Conservation (phyloP, 163 green algal genomes). For the Scenedesmus sp. region DNA sequence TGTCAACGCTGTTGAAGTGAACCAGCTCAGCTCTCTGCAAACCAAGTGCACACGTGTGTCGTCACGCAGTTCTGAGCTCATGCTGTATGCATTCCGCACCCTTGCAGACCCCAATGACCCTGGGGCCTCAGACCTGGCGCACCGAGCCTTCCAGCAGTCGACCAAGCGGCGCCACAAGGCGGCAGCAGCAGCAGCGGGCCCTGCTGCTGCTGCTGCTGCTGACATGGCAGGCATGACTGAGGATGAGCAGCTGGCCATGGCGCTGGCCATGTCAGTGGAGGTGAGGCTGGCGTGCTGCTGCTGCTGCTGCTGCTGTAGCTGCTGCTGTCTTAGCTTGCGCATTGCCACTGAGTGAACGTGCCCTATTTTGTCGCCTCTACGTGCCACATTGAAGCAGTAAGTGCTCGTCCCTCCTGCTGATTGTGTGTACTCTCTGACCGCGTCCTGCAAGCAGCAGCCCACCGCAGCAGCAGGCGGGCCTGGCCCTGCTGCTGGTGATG, state of each 20-base stretch:
- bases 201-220: not conserved
- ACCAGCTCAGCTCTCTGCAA: too few relatives aligned
- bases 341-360: not conserved
- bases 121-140: slow-evolving; percentile 56
- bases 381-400: too few relatives aligned
- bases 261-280: slow-evolving; percentile 64
- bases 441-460: not conserved
- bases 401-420: too few relatives aligned
- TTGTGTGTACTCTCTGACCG: too few relatives aligned
- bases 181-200: not conserved
- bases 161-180: slow-evolving; percentile 32
- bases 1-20: too few relatives aligned
- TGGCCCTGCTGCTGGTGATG: slow-evolving; percentile 8
- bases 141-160: slow-evolving; percentile 15
- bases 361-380: too few relatives aligned
- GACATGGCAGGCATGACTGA: slow-evolving; percentile 52
- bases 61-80: too few relatives aligned
- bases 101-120: slow-evolving; percentile 61
- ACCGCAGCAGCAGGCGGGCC: not conserved
- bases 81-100: not conserved
- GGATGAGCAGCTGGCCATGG: slow-evolving; percentile 65
- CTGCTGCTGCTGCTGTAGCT: not conserved
- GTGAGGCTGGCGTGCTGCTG: not conserved
- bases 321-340: not conserved
- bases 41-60: too few relatives aligned